Percentiles rank a stretch among this genome's conserved stretches.
Evolutionary conservation across 2,329 filamentous ascomycete genomes (phyloP).

Genomic region (Mycosphaerella sp.): DNA sequence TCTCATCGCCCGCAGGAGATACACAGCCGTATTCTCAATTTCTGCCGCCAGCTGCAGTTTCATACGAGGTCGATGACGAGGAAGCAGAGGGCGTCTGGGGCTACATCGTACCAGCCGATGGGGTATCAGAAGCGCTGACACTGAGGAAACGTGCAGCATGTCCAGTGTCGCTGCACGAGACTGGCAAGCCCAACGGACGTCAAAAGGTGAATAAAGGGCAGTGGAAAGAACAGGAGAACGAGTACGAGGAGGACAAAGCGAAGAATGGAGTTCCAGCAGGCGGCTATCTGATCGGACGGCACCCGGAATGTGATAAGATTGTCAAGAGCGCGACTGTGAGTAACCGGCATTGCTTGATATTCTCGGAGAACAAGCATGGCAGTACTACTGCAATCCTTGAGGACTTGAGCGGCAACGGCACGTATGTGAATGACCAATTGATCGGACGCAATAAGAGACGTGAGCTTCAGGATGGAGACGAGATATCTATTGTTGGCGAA

Average conservation of each 20-base stretch:
- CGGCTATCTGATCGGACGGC: conserved; percentile 85
- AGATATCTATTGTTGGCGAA: conserved; percentile 78
- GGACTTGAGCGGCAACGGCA: conserved; percentile 92
- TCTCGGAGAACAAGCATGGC: conserved; percentile 54
- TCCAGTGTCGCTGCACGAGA: conserved; percentile 46
- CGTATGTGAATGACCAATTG: conserved; percentile 86
- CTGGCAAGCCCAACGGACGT: conserved; percentile 34
- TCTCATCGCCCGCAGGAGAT: conserved; percentile 64
- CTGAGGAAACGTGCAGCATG: conserved; percentile 69
- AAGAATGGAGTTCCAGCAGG: conserved; percentile 57
- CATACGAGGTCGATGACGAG: conserved; percentile 81
- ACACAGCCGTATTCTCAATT: conserved; percentile 71
- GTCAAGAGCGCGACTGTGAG: conserved; percentile 75
- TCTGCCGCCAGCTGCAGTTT: conserved; percentile 61
- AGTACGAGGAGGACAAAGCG: conserved; percentile 49
- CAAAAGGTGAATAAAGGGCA: conserved; percentile 46
- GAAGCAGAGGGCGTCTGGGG: conserved; percentile 87
- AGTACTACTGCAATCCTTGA: conserved; percentile 68
- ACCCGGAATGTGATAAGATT: conserved; percentile 74
- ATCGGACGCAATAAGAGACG: conserved; percentile 88
- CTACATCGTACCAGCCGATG: conserved; percentile 76
- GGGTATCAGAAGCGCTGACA: conserved; percentile 53
- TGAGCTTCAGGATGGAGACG: conserved; percentile 81
- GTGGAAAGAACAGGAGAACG: conserved; percentile 56
- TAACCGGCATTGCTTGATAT: conserved; percentile 72